Percentiles rank a stretch among this genome's conserved stretches.
Evolutionary conservation across 1,139 yeast species (phyloP).

Genomic region (Spencermartinsiella ligniputridi): DNA sequence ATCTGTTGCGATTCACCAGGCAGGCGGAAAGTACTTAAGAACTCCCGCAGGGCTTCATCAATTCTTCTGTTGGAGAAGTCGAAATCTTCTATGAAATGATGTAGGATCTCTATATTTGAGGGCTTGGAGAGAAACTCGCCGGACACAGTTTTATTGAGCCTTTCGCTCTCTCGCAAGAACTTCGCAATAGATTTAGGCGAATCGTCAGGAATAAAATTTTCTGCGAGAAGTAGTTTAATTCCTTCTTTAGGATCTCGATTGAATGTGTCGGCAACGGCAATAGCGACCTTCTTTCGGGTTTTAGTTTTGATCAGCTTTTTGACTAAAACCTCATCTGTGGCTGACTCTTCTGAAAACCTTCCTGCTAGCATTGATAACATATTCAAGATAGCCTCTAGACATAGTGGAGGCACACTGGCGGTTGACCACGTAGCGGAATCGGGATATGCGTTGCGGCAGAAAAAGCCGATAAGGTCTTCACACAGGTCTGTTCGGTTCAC

Average conservation of each 20-base stretch:
- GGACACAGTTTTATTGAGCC: slow-evolving; percentile 78
- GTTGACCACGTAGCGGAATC: slow-evolving; percentile 75
- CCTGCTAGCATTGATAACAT: slow-evolving; percentile 64
- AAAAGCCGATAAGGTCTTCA: slow-evolving; percentile 59
- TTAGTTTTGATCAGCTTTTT: slow-evolving; percentile 37
- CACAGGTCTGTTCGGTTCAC: slow-evolving; percentile 81
- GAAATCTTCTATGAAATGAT: slow-evolving; percentile 62
- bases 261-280: slow-evolving; percentile 66
- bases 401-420: slow-evolving; percentile 86
- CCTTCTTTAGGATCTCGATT: slow-evolving; percentile 79
- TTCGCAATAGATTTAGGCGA: slow-evolving; percentile 61
- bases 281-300: slow-evolving; percentile 65
- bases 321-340: slow-evolving; percentile 18
- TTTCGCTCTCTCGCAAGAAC: slow-evolving; percentile 72
- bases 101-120: slow-evolving; percentile 54
- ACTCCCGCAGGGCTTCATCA: slow-evolving; percentile 84
- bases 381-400: slow-evolving; percentile 79
- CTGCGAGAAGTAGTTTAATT: slow-evolving; percentile 53
- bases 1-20: slow-evolving; percentile 98
- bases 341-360: slow-evolving; percentile 30
- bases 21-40: slow-evolving; percentile 78
- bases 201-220: slow-evolving; percentile 59
- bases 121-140: slow-evolving; percentile 88
- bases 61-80: slow-evolving; percentile 77
- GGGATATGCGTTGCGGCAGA: slow-evolving; percentile 74